Evolutionary conservation across 495 filamentous ascomycete genomes (phyloP).

Genomic region (Neurospora africana): DNA sequence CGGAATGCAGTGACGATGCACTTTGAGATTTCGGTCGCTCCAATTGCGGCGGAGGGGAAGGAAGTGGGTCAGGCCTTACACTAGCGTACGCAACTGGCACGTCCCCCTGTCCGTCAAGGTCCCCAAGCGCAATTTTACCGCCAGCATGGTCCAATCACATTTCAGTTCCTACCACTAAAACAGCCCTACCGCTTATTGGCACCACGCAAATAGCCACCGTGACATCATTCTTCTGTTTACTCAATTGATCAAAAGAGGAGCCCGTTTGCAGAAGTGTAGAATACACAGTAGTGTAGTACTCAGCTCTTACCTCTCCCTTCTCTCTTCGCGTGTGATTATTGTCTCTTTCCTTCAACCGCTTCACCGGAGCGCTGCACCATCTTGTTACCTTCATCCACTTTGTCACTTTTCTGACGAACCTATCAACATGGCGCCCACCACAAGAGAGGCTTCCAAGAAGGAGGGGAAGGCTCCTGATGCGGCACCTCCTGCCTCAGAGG

Average conservation of each 20-base stretch:
- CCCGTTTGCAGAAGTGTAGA: neutral
- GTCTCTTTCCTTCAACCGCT: neutral
- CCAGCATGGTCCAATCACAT: neutral
- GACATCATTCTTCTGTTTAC: neutral
- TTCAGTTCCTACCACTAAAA: neutral
- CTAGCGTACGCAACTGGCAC: neutral
- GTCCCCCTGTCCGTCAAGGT: neutral
- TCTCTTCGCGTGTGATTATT: neutral
- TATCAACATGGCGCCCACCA: conserved; percentile 10
- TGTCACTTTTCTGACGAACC: neutral
- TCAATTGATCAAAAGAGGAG: neutral
- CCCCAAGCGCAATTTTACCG: neutral
- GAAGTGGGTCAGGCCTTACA: neutral
- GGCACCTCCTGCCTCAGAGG: conserved; percentile 6
- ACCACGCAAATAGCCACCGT: neutral
- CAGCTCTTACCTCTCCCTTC: neutral
- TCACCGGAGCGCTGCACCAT: neutral
- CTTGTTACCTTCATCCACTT: neutral
- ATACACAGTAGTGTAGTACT: neutral
- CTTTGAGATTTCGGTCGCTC: neutral
- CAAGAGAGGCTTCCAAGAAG: conserved; percentile 12
- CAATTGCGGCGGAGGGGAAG: neutral
- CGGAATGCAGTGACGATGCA: neutral
- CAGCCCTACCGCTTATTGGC: neutral
- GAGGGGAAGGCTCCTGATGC: neutral